Evolutionary conservation across 257 asterid species (phyloP).

Genomic region (Jaltomata sinuosa): DNA sequence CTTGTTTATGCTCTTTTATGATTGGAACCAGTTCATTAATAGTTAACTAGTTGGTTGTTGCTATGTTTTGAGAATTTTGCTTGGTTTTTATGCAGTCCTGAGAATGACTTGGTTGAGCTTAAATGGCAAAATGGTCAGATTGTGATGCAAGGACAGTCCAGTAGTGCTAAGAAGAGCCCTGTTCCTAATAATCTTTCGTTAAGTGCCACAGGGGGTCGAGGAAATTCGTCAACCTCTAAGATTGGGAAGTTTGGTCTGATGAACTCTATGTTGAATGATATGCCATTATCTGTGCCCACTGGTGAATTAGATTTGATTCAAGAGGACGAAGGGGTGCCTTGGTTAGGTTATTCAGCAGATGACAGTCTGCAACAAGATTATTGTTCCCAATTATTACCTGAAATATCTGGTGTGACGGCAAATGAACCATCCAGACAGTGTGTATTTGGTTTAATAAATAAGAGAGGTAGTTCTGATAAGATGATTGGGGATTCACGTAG

Average conservation of each 20-base stretch:
- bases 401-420: constrained; percentile 50
- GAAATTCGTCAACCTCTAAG: constrained; percentile 24
- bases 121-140: constrained; percentile 86
- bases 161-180: constrained; percentile 29
- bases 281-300: constrained; percentile 44
- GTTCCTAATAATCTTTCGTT: constrained; percentile 8
- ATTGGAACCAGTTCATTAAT: neutral
- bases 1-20: neutral
- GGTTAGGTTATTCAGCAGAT: constrained; percentile 52
- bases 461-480: constrained; percentile 25
- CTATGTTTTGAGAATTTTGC: neutral
- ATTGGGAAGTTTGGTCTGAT: constrained; percentile 35
- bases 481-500: constrained; percentile 18
- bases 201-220: constrained; percentile 17
- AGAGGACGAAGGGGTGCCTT: constrained; percentile 68
- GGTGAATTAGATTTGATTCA: constrained; percentile 42
- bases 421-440: constrained; percentile 33
- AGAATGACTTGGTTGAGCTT: constrained; percentile 53
- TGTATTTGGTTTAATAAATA: constrained; percentile 29
- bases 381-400: constrained; percentile 50
- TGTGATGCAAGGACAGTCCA: constrained; percentile 65
- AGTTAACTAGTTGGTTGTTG: neutral
- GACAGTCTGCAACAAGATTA: constrained; percentile 42
- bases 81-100: constrained; percentile 37
- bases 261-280: constrained; percentile 37